Conservation (phyloP, 129 eudicot species). For the Flaveria ramosissima region DNA sequence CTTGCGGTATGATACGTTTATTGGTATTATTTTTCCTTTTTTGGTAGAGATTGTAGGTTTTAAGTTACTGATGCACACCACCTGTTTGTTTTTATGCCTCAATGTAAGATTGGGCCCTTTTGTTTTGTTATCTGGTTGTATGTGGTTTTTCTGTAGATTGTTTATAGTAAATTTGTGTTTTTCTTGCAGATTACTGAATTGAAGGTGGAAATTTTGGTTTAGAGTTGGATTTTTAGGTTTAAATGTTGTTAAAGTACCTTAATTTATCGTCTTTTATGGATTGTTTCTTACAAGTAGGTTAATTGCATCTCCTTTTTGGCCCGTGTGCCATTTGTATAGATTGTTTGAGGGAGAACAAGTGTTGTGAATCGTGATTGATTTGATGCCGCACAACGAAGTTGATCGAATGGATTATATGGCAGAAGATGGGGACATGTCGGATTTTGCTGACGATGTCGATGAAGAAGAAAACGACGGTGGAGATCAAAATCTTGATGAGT, state of each 20-base stretch:
- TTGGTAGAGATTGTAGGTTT: slow-evolving; percentile 2
- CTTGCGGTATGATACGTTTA: slow-evolving; percentile 3
- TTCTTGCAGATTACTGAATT: slow-evolving; percentile 5
- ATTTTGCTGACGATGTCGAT: slow-evolving; percentile 47
- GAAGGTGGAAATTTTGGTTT: slow-evolving; percentile 5
- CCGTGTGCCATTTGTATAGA: slow-evolving; percentile 11
- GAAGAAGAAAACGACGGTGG: slow-evolving; percentile 45
- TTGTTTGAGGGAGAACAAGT: slow-evolving; percentile 13
- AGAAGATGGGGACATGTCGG: slow-evolving; percentile 54
- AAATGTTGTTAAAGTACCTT: background rate
- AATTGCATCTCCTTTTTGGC: slow-evolving; percentile 8
- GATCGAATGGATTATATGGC: slow-evolving; percentile 53
- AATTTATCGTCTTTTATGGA: slow-evolving; percentile 3
- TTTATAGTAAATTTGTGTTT: slow-evolving; percentile 1
- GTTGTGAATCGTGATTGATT: slow-evolving; percentile 18
- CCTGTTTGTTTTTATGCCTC: slow-evolving; percentile 31
- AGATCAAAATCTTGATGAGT: slow-evolving; percentile 51
- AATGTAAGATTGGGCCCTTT: slow-evolving; percentile 13
- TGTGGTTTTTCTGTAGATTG: slow-evolving; percentile 15
- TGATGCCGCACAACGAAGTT: slow-evolving; percentile 43
- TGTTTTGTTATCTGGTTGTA: slow-evolving; percentile 7
- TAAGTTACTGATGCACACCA: slow-evolving; percentile 29
- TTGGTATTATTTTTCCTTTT: background rate
- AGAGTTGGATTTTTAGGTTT: background rate
- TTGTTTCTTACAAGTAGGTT: slow-evolving; percentile 7